phyloP scores from a whole-genome alignment of 2,329 filamentous ascomycete genomes.

The Moelleriella libera region DNA sequence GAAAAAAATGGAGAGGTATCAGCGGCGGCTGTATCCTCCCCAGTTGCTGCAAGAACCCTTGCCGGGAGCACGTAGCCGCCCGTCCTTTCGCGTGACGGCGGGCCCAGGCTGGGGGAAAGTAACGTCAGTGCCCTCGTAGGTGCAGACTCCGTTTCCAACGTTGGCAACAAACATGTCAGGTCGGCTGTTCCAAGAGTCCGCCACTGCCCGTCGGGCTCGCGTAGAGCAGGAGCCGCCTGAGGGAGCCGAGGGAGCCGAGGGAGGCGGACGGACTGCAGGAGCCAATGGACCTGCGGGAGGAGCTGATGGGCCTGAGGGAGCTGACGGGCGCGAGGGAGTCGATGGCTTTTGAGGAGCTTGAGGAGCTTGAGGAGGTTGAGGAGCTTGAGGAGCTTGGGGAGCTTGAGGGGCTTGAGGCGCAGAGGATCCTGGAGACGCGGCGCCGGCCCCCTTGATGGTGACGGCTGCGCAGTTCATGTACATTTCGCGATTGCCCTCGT shows the following conservation, averaged over 20 bases:
- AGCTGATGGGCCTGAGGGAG: no score
- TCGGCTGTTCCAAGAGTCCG: conserved; percentile 19
- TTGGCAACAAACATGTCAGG: conserved; percentile 57
- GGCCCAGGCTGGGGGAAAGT: conserved; percentile 48
- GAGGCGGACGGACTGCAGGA: no score
- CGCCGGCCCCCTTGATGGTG: conserved; percentile 22
- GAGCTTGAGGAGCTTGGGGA: no score
- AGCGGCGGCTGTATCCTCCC: not conserved
- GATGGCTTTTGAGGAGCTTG: no score
- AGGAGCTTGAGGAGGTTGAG: no score
- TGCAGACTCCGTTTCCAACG: conserved; percentile 40
- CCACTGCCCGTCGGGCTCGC: no score
- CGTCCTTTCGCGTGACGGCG: conserved; percentile 19
- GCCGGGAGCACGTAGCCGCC: conserved; percentile 4
- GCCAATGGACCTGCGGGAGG: no score
- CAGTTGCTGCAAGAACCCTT: not conserved
- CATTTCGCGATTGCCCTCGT: conserved; percentile 50
- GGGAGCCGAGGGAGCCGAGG: no score
- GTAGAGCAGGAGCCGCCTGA: conserved; percentile 10
- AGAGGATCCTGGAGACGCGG: conserved; percentile 3
- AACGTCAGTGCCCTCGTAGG: conserved; percentile 39
- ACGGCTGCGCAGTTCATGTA: conserved; percentile 57
- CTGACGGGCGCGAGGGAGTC: no score
- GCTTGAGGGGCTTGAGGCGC: no score
- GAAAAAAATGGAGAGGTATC: conserved; percentile 10